A percentile compares a stretch with the other conserved stretches of the same genome.
Conservation (phyloP, 2,329 filamentous ascomycete species). For the Stachybotrys chartarum region DNA sequence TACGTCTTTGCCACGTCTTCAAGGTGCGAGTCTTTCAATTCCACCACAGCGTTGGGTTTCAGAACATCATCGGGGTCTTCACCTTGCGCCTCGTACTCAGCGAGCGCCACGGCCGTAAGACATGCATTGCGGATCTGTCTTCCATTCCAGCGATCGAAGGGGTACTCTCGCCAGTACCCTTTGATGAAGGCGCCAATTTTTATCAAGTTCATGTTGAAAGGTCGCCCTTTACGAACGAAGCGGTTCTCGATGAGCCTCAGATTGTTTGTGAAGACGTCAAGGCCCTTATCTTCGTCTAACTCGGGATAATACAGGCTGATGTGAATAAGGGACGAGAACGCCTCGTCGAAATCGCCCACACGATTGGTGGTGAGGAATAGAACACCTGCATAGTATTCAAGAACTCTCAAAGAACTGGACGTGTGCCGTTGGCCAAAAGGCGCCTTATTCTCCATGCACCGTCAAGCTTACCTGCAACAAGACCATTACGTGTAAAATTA, state of each 20-base stretch:
- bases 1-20: constrained; percentile 11
- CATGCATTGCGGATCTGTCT: constrained; percentile 24
- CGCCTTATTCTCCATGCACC: no score
- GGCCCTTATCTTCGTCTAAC: constrained; percentile 11
- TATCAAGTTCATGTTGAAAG: constrained; percentile 11
- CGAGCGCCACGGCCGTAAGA: constrained; percentile 23
- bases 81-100: constrained; percentile 22
- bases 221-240: background rate
- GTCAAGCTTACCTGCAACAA: constrained; percentile 12
- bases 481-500: constrained; percentile 12
- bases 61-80: background rate
- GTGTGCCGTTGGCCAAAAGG: no score
- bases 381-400: constrained; percentile 33
- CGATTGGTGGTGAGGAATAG: constrained; percentile 38
- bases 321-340: constrained; percentile 31
- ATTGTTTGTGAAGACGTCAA: constrained; percentile 18
- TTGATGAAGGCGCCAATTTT: constrained; percentile 12
- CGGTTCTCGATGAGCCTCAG: constrained; percentile 11
- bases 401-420: constrained; percentile 27
- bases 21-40: constrained; percentile 9
- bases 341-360: constrained; percentile 33
- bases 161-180: background rate
- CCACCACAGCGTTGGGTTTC: constrained; percentile 6
- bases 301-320: constrained; percentile 26
- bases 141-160: constrained; percentile 20